phyloP scores from a whole-genome alignment of 2,329 filamentous ascomycete species.

The Raffaelea albimanens region DNA sequence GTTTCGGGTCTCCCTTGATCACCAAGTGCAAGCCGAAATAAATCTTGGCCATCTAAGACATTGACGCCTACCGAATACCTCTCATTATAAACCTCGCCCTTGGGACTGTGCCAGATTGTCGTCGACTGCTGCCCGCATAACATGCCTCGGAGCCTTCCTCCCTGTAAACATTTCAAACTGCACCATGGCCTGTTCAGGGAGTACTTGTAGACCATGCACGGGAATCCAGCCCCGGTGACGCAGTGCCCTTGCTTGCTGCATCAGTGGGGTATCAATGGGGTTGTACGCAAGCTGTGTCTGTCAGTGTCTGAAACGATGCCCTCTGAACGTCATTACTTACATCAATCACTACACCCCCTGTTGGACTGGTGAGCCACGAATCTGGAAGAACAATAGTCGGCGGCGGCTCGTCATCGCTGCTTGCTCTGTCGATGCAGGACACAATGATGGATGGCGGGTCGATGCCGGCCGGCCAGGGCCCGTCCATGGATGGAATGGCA shows the following conservation, averaged over 20 bases:
- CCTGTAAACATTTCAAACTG: constrained; percentile 70
- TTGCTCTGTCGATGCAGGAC: constrained; percentile 59
- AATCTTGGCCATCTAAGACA: too few relatives aligned
- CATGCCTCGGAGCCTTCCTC: constrained; percentile 54
- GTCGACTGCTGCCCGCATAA: constrained; percentile 52
- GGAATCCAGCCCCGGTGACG: constrained; percentile 55
- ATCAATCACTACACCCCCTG: constrained; percentile 65
- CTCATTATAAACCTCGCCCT: too few relatives aligned
- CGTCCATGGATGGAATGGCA: constrained; percentile 45
- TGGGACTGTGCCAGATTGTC: too few relatives aligned
- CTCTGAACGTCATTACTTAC: too few relatives aligned
- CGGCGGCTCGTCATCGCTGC: constrained; percentile 46
- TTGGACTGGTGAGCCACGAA: constrained; percentile 59
- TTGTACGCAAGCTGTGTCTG: constrained; percentile 49
- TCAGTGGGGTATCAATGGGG: constrained; percentile 57
- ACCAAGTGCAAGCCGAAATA: too few relatives aligned
- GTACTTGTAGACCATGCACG: constrained; percentile 60
- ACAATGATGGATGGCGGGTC: constrained; percentile 60
- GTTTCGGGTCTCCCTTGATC: too few relatives aligned
- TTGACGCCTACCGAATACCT: too few relatives aligned
- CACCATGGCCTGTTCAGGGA: constrained; percentile 65
- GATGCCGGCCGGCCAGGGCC: constrained; percentile 52
- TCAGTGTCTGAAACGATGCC: too few relatives aligned
- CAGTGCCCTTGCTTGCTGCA: constrained; percentile 49
- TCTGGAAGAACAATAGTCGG: constrained; percentile 60